Conservation (phyloP, 768 basidiomycete genomes). For the Lentinus tigrinus region DNA sequence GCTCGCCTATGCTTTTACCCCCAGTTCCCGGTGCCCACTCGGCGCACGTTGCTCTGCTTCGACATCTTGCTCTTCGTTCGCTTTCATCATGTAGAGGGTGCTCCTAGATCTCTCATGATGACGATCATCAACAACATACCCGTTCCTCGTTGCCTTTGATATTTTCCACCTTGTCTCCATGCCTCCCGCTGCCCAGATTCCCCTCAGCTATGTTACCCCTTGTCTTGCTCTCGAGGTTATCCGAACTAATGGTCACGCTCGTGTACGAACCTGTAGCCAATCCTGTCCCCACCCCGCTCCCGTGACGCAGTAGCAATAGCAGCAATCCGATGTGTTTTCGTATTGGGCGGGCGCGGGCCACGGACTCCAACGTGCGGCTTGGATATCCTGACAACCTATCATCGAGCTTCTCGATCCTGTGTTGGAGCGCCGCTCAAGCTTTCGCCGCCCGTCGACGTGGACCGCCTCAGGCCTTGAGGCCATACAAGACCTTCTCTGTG, state of each 20-base stretch:
- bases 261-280: background rate
- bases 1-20: background rate
- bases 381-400: background rate
- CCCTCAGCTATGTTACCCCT: background rate
- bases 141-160: background rate
- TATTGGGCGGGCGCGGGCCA: no score
- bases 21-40: background rate
- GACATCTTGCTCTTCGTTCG: background rate
- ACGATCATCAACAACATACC: background rate
- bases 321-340: background rate
- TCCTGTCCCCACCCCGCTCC: no score
- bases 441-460: no score
- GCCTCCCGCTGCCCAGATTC: background rate
- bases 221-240: background rate
- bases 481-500: no score
- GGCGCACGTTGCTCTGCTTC: background rate
- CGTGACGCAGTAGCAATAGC: background rate
- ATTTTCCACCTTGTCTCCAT: background rate
- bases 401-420: background rate
- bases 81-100: background rate
- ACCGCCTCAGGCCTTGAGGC: no score
- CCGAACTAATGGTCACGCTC: background rate
- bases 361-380: background rate
- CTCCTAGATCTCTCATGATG: background rate
- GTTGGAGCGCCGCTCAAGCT: no score